Base-by-base conservation (phyloP, 2,329 filamentous ascomycete species). In the Arthrobotrys pseudoclavata region DNA sequence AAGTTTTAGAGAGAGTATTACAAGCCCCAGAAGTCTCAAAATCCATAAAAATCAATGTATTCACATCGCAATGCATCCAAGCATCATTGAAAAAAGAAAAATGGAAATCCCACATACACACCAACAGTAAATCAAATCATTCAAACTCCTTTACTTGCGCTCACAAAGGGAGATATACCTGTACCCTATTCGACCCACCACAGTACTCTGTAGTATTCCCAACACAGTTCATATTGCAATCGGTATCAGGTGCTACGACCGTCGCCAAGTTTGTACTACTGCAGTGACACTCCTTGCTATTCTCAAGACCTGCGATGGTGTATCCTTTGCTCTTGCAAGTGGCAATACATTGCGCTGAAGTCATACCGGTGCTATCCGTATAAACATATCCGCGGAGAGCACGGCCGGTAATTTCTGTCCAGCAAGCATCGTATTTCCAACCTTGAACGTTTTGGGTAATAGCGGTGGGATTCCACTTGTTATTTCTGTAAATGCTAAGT, bases 401-500 rank as follows among this genome's bases (percentile, higher is more conserved):
- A n/a, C 69, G 50, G 2, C 69, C 69, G 1, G 69, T 61, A 42
- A 74, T 24, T 47, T 74, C 69, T 1, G 62, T 53, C 69, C 69
- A 74, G 22, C 74, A 77, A 20, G 67, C 52, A 10, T 48, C 40
- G 22, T 67, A 71, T 6, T 29, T 42, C 74, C 74, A 71, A 1
- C 60, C 67, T 9, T 47, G 67, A 18, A 71, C 74, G n/a, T 31
- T 31, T n/a, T 22, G 9, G 1, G 66, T 15, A 12, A 77, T 67
- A 24, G 63, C 34, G 0, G 60, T 77, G 1, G 74, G 66, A 2
- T 13, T 55, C 74, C 74, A 77, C 10, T 45, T 42, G 22, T 15
- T 52, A 40, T 78, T 79, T 55, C 76, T 79, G 42, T 81, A 82
- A 34, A 82, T 66, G 31, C 77, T 80, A n/a, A 82, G 53, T 53